Evolutionary conservation across 2,329 filamentous ascomycete genomes (phyloP), one percentile per base, ranked within the genome.

Genomic region (Arthrobotrys sphaeroides): DNA sequence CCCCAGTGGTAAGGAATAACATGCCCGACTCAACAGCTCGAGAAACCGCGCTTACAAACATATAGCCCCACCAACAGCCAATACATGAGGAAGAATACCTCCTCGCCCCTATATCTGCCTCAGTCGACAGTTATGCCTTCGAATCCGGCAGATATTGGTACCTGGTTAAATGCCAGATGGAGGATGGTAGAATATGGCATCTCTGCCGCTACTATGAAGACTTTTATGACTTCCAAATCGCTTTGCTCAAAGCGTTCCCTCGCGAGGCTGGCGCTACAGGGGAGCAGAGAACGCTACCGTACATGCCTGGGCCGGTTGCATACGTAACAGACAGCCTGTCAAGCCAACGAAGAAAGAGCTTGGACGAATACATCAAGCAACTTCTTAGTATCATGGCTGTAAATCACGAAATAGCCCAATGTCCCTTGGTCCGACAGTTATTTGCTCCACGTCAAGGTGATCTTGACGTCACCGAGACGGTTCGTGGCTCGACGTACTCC

Each of bases 71-170:
- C 3, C 51, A 38, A 47, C 47, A 67, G 31, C 57, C 64, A 5
- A 87, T 79, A 16, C 74, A 74, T 28, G 45, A 77, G 16, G 51
- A 55, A 24, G 72, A 61, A 49, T 68, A 74, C 73, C 84, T 93
- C 5, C 88, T 90, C 78, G 91, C 93, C 1, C 94, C 95, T 0
- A 84, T 96, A 55, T 88, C 89, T 68, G 95, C 94, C 10, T 90
- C 89, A 61, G 96, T 98, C 79, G 94, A 94, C 13, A 88, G 93
- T 77, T 98, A 97, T 84, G 96, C 93, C 82, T 98, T 96, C 81
- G 93, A 93, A 73, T 94, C 98, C 81, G 94, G 97, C 79, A 97
- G 97, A 82, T 98, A 98, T 83, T 98, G 95, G 93, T 99, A 98
- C 81, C 92, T 97, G 65, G 94, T 99, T 73, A 94, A 97, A 82